Base-by-base conservation (phyloP, 2,329 filamentous ascomycete genomes). In the Bipolaris victoriae region DNA sequence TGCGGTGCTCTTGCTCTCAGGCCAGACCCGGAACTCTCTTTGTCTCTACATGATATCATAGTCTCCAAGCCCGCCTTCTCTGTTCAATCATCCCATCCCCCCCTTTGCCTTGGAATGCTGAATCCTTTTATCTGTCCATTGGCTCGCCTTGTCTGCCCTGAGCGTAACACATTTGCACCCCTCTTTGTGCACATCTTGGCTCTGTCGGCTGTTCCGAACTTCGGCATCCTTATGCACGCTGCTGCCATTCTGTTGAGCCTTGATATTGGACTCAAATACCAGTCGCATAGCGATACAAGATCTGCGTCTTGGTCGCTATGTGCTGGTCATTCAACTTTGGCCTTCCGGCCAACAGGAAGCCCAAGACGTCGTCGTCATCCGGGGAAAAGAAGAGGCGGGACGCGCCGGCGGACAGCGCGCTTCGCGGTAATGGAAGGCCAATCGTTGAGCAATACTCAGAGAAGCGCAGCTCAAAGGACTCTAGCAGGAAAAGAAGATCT, bases 261-360 rank as follows among this genome's bases (percentile, higher is more conserved):
- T 54, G 37, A 61, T 61, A 54, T 39, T 64, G 61, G 52, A 60
- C 57, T 31, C 60, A 60, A 53, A 49, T 46, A 49, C 55, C 60
- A 48, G 57, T 68, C 69, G 67, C 68, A 67, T 68, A 69, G 64
- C 64, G 60, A 67, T 63, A 61, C 60, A 55, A 64, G 61, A 62
- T 56, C 51, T 51, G 61, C 52, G 58, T 62, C 58, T 61, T 65
- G 66, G 56, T 71, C 68, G 66, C 67, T 59, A 76, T 76, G 74
- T 76, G 74, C 64, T 75, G 73, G 68, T 71, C 69, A 61, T 74
- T 72, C 60, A 68, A 66, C 47, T 75, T 74, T 55, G 67, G 68
- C 52, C 55, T 67, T 55, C 66, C 70, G 43, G 66, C 61, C 56
- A 69, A 60, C 55, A 70, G 71, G 60, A 75, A 74, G 61, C 69